These are phyloP conservation scores for Ophioceras dolichostomum DNA, from an alignment of 2,329 filamentous ascomycete species.

Conservation along the genomic window DNA sequence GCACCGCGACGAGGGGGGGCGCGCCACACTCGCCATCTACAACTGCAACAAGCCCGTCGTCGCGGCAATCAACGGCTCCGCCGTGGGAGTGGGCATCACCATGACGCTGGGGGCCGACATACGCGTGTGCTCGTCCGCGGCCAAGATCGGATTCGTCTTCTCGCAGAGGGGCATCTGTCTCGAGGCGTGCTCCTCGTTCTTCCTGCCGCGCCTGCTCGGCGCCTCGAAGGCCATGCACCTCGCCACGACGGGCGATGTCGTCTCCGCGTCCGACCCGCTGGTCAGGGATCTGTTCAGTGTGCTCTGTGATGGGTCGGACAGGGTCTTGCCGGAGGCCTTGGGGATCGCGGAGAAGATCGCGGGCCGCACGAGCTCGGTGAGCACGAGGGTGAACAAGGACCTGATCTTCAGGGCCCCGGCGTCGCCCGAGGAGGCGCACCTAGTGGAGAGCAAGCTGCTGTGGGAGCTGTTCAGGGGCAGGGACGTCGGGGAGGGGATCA, in stretches of 20 bases:
- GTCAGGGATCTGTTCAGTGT: too few relatives aligned
- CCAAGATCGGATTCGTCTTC: too few relatives aligned
- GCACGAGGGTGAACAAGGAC: slow-evolving; percentile 56
- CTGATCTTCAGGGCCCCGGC: slow-evolving; percentile 50
- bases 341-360: slow-evolving; percentile 54
- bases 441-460: slow-evolving; percentile 55
- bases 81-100: slow-evolving; percentile 49
- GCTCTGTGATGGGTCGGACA: too few relatives aligned
- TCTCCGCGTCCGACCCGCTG: too few relatives aligned
- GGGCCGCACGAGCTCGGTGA: slow-evolving; percentile 51
- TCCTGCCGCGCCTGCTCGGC: too few relatives aligned
- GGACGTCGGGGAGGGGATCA: slow-evolving; percentile 55
- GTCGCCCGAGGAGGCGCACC: slow-evolving; percentile 55
- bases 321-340: too few relatives aligned
- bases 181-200: too few relatives aligned
- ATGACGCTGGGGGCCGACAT: slow-evolving; percentile 45
- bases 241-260: too few relatives aligned
- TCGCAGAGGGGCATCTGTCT: too few relatives aligned
- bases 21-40: slow-evolving; percentile 40
- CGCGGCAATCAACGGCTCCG: slow-evolving; percentile 45
- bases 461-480: slow-evolving; percentile 42
- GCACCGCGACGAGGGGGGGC: slow-evolving; percentile 39
- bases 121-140: too few relatives aligned
- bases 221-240: too few relatives aligned
- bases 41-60: slow-evolving; percentile 46